Evolutionary conservation across 2,329 filamentous ascomycete genomes (phyloP).

Genomic region (Tolypocladium inflatum): DNA sequence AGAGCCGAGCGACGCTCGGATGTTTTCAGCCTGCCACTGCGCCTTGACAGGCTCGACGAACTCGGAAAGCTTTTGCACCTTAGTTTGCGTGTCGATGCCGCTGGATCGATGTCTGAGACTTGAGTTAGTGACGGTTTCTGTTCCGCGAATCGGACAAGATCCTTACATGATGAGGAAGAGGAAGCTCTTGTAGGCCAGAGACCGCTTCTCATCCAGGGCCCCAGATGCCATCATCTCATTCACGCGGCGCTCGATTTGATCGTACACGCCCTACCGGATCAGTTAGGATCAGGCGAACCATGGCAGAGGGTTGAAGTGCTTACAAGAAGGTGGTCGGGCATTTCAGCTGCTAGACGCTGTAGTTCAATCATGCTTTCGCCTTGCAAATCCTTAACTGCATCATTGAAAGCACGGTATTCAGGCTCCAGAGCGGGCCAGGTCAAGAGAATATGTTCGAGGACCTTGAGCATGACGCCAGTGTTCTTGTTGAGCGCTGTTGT

Average conservation of each 20-base stretch:
- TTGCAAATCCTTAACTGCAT: conserved; percentile 84
- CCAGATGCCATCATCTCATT: conserved; percentile 68
- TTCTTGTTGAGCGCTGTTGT: conserved; percentile 71
- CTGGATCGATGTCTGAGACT: conserved; percentile 63
- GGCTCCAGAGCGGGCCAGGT: conserved; percentile 68
- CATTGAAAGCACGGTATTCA: conserved; percentile 65
- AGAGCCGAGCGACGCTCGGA: conserved; percentile 60
- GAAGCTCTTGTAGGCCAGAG: conserved; percentile 80
- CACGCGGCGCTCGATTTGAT: conserved; percentile 74
- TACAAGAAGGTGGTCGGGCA: conserved; percentile 80
- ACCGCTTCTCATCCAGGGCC: conserved; percentile 69
- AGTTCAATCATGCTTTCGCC: conserved; percentile 77
- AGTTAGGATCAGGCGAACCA: conserved; percentile 1
- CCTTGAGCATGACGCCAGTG: conserved; percentile 73
- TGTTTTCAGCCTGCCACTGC: conserved; percentile 65
- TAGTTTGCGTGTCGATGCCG: conserved; percentile 60
- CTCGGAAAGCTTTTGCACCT: conserved; percentile 60
- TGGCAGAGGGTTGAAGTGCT: conserved; percentile 11
- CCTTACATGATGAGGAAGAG: conserved; percentile 81
- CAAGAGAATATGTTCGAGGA: conserved; percentile 83
- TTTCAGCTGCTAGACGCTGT: conserved; percentile 78
- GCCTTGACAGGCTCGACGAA: conserved; percentile 78
- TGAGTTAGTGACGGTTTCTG: conserved; percentile 5
- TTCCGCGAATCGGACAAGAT: not conserved
- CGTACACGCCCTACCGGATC: conserved; percentile 60